These are phyloP conservation scores for Podaxis pistillaris DNA, from an alignment of 768 basidiomycete genomes.

Conservation along the genomic window DNA sequence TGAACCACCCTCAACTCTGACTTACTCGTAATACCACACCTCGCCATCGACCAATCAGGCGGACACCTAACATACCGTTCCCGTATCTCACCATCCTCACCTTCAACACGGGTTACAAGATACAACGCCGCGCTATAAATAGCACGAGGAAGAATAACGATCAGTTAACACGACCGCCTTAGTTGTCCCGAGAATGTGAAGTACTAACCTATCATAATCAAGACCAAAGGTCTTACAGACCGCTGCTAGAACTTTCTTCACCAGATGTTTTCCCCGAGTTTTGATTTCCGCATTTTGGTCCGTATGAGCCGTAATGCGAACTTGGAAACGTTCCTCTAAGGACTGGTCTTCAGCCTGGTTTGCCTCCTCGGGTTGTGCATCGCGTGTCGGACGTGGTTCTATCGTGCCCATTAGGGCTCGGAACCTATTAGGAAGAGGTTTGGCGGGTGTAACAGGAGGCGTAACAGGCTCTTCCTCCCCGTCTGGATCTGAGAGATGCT, in stretches of 20 bases:
- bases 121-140: constrained; percentile 20
- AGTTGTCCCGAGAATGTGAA: not conserved
- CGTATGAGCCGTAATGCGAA: constrained; percentile 22
- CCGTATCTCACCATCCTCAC: constrained; percentile 14
- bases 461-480: not conserved
- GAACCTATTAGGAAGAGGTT: too few relatives aligned
- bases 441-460: not conserved
- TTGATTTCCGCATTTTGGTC: constrained; percentile 34
- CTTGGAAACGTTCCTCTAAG: constrained; percentile 26
- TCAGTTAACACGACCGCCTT: not conserved
- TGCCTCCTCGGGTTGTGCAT: constrained; percentile 8
- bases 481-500: too few relatives aligned
- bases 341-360: not conserved
- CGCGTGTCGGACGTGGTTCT: not conserved
- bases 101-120: constrained; percentile 13
- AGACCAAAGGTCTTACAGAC: constrained; percentile 39
- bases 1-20: constrained; percentile 5
- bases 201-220: constrained; percentile 27
- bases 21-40: constrained; percentile 18
- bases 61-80: constrained; percentile 19
- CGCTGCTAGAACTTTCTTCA: constrained; percentile 38
- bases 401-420: not conserved
- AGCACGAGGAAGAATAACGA: not conserved
- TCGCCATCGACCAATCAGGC: constrained; percentile 24
- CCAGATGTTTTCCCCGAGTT: constrained; percentile 39